Evolutionary conservation across 345 rosid species (phyloP).

Genomic region (Rhodamnia rubescens): DNA sequence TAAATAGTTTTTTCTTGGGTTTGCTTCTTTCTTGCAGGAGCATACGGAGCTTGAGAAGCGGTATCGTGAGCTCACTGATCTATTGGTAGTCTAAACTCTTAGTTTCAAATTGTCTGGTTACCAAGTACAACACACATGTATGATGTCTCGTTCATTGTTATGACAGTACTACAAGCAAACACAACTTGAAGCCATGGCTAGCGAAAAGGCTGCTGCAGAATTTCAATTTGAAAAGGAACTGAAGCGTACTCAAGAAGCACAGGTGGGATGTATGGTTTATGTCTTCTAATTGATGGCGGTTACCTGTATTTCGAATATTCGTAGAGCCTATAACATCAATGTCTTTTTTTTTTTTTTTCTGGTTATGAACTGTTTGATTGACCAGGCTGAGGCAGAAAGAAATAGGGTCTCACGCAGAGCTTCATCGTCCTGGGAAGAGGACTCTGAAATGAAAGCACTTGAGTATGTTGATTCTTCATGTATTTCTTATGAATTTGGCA

Average conservation of each 20-base stretch:
- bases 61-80: conserved; percentile 93
- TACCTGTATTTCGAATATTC: not conserved
- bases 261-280: conserved; percentile 32
- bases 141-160: conserved; percentile 1
- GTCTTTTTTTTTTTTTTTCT: not conserved
- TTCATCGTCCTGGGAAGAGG: conserved; percentile 89
- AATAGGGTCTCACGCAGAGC: conserved; percentile 64
- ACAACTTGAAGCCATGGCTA: conserved; percentile 90
- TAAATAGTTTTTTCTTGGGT: not conserved
- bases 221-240: conserved; percentile 95
- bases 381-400: conserved; percentile 85
- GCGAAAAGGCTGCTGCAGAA: conserved; percentile 98
- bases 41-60: conserved; percentile 97
- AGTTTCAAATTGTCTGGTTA: not conserved
- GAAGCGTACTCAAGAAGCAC: conserved; percentile 75
- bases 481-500: not conserved
- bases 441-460: conserved; percentile 79
- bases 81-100: conserved; percentile 56
- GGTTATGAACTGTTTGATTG: not conserved
- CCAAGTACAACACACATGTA: not conserved
- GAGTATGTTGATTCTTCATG: conserved; percentile 45
- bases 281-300: not conserved
- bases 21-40: conserved; percentile 34
- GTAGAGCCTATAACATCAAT: not conserved
- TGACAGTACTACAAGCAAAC: conserved; percentile 97